Conservation (phyloP, 768 basidiomycete species). For the Multifurca ochricompacta region DNA sequence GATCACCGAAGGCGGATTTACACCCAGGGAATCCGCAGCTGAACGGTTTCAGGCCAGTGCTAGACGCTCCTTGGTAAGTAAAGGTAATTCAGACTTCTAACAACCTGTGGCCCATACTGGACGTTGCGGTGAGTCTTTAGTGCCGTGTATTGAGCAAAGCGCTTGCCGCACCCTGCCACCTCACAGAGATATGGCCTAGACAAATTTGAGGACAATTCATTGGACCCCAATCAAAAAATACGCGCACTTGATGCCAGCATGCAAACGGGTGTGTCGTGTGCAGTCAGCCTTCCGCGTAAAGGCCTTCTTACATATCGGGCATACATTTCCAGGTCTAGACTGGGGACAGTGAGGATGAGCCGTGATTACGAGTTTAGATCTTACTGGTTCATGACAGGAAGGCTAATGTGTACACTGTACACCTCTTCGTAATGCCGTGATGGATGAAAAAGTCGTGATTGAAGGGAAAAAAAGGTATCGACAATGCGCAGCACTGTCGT, state of each 20-base stretch:
- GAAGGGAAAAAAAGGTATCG: not conserved
- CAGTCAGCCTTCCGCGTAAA: slow-evolving; percentile 56
- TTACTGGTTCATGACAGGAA: slow-evolving; percentile 9
- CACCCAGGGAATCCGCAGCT: slow-evolving; percentile 43
- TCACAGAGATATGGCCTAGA: slow-evolving; percentile 45
- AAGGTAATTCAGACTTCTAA: not conserved
- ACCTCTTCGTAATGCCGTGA: slow-evolving; percentile 11
- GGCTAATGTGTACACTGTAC: not conserved
- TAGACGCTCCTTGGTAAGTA: slow-evolving; percentile 8
- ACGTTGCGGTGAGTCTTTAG: slow-evolving; percentile 57
- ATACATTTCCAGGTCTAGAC: slow-evolving; percentile 9
- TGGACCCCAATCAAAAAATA: not conserved
- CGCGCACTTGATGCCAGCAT: slow-evolving; percentile 43
- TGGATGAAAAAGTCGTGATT: not conserved
- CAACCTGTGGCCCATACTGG: slow-evolving; percentile 42
- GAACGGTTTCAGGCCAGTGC: slow-evolving; percentile 26
- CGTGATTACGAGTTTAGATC: not conserved
- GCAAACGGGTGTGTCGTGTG: slow-evolving; percentile 45
- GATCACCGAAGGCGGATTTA: slow-evolving; percentile 50
- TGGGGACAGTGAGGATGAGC: not conserved
- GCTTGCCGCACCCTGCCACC: slow-evolving; percentile 37
- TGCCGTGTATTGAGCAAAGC: slow-evolving; percentile 52
- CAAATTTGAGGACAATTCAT: not conserved
- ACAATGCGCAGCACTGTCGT: slow-evolving; percentile 20
- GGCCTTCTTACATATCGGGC: slow-evolving; percentile 34